These are phyloP conservation scores for Calendula officinalis DNA, from an alignment of 129 eudicot genomes.

Conservation along the genomic window DNA sequence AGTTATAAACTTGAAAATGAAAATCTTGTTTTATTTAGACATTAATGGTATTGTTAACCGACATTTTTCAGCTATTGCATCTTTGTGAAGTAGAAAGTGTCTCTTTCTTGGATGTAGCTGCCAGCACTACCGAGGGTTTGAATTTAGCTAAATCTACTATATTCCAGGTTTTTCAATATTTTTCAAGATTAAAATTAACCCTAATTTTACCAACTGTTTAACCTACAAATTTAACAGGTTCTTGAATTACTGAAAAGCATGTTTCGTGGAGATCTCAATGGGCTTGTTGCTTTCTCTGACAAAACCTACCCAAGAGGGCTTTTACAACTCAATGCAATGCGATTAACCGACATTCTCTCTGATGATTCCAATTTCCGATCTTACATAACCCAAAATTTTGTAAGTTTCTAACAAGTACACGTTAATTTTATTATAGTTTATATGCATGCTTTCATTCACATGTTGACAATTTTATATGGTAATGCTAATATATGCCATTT, in stretches of 20 bases:
- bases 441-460: conserved; percentile 7
- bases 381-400: conserved; percentile 68
- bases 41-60: conserved; percentile 19
- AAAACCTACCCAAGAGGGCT: conserved; percentile 67
- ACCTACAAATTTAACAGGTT: conserved; percentile 51
- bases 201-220: background rate
- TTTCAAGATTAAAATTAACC: background rate
- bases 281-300: conserved; percentile 35
- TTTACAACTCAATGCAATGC: conserved; percentile 90
- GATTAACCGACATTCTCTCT: conserved; percentile 79
- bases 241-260: conserved; percentile 66
- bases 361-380: conserved; percentile 97
- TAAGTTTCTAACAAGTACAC: conserved; percentile 39
- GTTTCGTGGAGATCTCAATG: conserved; percentile 51
- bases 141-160: conserved; percentile 79
- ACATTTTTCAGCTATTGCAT: conserved; percentile 71
- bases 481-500: background rate
- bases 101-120: conserved; percentile 92
- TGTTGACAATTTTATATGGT: conserved; percentile 16
- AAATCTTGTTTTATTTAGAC: background rate
- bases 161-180: conserved; percentile 55
- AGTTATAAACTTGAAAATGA: conserved; percentile 4
- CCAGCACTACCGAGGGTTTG: conserved; percentile 66
- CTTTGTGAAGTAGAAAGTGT: conserved; percentile 93
- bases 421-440: background rate